phyloP scores from a whole-genome alignment of 2,329 filamentous ascomycete genomes.

The Amylocarpus encephaloides region DNA sequence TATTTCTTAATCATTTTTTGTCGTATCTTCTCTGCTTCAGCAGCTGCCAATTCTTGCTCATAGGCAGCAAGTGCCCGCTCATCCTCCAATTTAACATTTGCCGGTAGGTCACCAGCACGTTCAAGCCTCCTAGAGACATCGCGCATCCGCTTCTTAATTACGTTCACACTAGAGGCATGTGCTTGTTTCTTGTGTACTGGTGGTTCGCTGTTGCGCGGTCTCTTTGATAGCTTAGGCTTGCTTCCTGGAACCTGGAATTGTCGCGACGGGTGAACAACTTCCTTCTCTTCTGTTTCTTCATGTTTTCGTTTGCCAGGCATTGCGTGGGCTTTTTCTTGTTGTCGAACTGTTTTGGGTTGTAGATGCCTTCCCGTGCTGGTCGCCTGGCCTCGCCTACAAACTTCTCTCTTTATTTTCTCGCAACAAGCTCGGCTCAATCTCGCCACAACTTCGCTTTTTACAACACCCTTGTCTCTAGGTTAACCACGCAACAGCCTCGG shows the following conservation, averaged over 20 bases:
- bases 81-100: conserved; percentile 60
- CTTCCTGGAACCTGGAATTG: conserved; percentile 28
- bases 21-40: conserved; percentile 54
- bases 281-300: conserved; percentile 18
- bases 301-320: conserved; percentile 30
- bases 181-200: conserved; percentile 26
- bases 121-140: conserved; percentile 62
- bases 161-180: conserved; percentile 40
- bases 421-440: too few species aligned
- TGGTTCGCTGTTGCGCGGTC: conserved; percentile 27
- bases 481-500: too few species aligned
- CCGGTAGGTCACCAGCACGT: conserved; percentile 56
- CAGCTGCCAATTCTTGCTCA: conserved; percentile 55
- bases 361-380: neutral
- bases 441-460: too few species aligned
- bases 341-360: neutral
- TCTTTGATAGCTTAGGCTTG: conserved; percentile 29
- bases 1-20: conserved; percentile 70
- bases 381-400: too few species aligned
- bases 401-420: too few species aligned
- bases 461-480: too few species aligned
- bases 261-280: conserved; percentile 29
- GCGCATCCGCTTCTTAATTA: conserved; percentile 65
- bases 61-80: conserved; percentile 66
- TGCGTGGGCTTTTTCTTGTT: conserved; percentile 2